Evolutionary conservation across 73 alveolate species (phyloP).

Genomic region (Paramecium sonneborni): DNA sequence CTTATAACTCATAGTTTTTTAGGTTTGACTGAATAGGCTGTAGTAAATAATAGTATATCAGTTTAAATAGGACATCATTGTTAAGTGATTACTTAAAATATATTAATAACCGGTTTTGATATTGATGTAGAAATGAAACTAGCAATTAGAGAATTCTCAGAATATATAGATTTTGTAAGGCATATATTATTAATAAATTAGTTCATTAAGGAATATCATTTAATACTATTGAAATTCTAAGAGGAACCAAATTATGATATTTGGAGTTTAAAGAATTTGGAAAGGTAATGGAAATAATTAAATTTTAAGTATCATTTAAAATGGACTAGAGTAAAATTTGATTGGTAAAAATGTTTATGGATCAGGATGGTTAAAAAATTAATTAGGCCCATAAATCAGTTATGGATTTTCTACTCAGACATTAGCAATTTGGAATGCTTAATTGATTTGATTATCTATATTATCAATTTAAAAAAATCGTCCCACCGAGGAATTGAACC

Average conservation of each 20-base stretch:
- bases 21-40: neutral
- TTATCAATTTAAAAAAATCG: constrained; percentile 38
- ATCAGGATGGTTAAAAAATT: constrained; percentile 20
- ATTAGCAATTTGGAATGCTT: neutral
- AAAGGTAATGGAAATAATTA: neutral
- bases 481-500: constrained; percentile 71
- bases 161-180: neutral
- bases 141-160: constrained; percentile 6
- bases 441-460: constrained; percentile 17
- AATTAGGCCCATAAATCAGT: neutral
- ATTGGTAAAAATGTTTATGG: neutral
- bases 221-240: neutral
- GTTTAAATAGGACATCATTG: constrained; percentile 1
- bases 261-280: neutral
- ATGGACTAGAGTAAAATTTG: neutral
- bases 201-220: neutral
- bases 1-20: neutral
- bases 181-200: neutral
- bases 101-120: neutral
- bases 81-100: neutral
- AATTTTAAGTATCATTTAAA: neutral
- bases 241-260: neutral
- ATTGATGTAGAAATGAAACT: neutral
- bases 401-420: neutral
- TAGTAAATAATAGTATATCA: neutral